Evolutionary conservation across 768 basidiomycete species (phyloP).

Genomic region (Butyriboletus loyo): DNA sequence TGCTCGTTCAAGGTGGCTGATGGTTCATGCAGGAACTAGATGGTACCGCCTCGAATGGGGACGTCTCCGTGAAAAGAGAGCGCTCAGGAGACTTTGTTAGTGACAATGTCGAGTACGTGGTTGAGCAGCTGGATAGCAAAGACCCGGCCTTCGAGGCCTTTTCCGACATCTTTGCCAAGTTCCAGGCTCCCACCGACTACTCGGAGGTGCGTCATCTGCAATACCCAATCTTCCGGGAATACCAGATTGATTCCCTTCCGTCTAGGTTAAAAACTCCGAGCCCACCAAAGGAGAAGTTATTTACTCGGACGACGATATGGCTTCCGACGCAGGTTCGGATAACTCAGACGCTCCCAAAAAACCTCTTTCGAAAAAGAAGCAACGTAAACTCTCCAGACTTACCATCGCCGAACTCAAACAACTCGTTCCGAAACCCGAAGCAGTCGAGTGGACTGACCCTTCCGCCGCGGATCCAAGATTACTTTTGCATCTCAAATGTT

Average conservation of each 20-base stretch:
- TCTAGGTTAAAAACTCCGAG: constrained; percentile 45
- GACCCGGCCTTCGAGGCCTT: constrained; percentile 77
- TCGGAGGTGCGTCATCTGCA: constrained; percentile 51
- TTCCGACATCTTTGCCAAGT: constrained; percentile 91
- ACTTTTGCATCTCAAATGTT: constrained; percentile 89
- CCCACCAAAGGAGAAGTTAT: constrained; percentile 87
- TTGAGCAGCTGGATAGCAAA: constrained; percentile 79
- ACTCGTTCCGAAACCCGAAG: constrained; percentile 93
- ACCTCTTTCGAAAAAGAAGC: constrained; percentile 90
- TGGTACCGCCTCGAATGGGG: constrained; percentile 16
- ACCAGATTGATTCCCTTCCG: background rate
- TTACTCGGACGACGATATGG: constrained; percentile 96
- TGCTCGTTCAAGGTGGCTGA: background rate
- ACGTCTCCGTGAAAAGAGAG: constrained; percentile 34
- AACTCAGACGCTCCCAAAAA: constrained; percentile 67
- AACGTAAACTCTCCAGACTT: constrained; percentile 81
- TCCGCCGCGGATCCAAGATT: constrained; percentile 92
- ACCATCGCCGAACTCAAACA: constrained; percentile 97
- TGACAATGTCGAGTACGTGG: constrained; percentile 77
- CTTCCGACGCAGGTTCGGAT: constrained; percentile 42
- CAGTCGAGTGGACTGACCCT: constrained; percentile 99
- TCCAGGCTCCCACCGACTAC: constrained; percentile 68
- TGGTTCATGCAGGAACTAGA: constrained; percentile 22
- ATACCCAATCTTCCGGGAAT: background rate
- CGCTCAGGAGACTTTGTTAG: constrained; percentile 36